Evolutionary conservation across 495 filamentous ascomycete species (phyloP).

Genomic region (Penicillium psychrofluorescens): DNA sequence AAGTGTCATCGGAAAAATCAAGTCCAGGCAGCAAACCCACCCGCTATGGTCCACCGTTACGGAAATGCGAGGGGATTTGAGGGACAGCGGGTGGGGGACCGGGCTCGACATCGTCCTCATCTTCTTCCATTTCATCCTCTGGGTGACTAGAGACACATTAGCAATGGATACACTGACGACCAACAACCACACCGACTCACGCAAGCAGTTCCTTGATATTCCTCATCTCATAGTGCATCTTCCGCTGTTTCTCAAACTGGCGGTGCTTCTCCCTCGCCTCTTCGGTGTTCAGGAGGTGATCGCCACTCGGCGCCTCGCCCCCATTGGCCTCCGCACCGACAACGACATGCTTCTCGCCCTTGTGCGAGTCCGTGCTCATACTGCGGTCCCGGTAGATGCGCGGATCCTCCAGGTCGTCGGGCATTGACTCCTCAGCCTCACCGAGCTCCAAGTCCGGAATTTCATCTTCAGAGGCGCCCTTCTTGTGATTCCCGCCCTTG

Average conservation of each 20-base stretch:
- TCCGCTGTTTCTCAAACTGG: slow-evolving; percentile 83
- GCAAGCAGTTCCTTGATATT: slow-evolving; percentile 85
- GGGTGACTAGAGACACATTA: slow-evolving; percentile 31
- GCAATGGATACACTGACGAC: neutral
- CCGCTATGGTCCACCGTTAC: slow-evolving; percentile 10
- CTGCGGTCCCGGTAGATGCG: slow-evolving; percentile 43
- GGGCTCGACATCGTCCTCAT: slow-evolving; percentile 30
- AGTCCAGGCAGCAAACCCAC: neutral
- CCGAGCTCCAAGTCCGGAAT: slow-evolving; percentile 90
- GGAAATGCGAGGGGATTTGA: slow-evolving; percentile 25
- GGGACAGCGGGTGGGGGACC: slow-evolving; percentile 26
- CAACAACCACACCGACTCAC: slow-evolving; percentile 32
- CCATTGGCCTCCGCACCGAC: slow-evolving; percentile 60
- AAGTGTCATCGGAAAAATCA: neutral
- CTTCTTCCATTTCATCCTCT: slow-evolving; percentile 48
- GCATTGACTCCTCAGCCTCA: slow-evolving; percentile 70
- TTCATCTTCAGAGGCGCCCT: slow-evolving; percentile 54
- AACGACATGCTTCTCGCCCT: slow-evolving; percentile 65
- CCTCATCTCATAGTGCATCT: slow-evolving; percentile 98
- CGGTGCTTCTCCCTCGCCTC: slow-evolving; percentile 86
- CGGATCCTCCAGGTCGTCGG: slow-evolving; percentile 19
- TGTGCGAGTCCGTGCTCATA: slow-evolving; percentile 41
- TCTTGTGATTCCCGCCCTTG: slow-evolving; percentile 25
- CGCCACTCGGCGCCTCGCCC: slow-evolving; percentile 47
- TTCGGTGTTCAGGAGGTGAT: slow-evolving; percentile 52